These are phyloP conservation scores for Simplicillium aogashimaense DNA, from an alignment of 2,329 filamentous ascomycete genomes.

Conservation along the genomic window DNA sequence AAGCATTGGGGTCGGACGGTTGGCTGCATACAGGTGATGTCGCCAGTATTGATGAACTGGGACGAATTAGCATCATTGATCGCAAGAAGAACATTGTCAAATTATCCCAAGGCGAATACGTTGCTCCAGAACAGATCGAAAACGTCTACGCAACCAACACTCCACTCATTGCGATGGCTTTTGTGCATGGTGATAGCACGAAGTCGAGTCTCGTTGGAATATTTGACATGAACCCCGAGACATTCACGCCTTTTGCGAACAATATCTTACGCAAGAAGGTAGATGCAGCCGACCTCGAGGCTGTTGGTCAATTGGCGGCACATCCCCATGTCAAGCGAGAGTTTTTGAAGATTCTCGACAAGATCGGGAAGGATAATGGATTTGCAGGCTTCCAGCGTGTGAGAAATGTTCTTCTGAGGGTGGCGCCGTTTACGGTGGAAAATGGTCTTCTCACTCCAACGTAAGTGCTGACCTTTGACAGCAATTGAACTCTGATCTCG, in stretches of 20 bases:
- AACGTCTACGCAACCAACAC: constrained; percentile 83
- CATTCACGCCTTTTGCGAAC: constrained; percentile 72
- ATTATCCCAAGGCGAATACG: constrained; percentile 94
- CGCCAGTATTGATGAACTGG: constrained; percentile 70
- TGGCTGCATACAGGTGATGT: constrained; percentile 99
- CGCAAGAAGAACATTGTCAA: constrained; percentile 99
- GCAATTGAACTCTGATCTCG: too few species aligned
- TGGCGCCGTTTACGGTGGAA: constrained; percentile 89
- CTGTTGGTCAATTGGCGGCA: constrained; percentile 54
- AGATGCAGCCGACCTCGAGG: constrained; percentile 51
- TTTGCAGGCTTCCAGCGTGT: constrained; percentile 89
- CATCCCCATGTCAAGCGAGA: constrained; percentile 65
- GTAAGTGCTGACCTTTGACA: constrained; percentile 44
- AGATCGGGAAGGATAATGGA: constrained; percentile 71
- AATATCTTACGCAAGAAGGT: constrained; percentile 65
- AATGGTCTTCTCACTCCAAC: constrained; percentile 85
- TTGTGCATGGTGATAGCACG: constrained; percentile 81
- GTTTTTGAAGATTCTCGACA: constrained; percentile 69
- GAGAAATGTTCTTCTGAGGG: constrained; percentile 58
- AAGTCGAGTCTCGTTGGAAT: constrained; percentile 77
- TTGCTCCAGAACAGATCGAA: constrained; percentile 94
- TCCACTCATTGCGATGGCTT: constrained; percentile 68
- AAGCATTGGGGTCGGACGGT: constrained; percentile 74
- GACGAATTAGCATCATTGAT: constrained; percentile 88
- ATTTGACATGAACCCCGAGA: constrained; percentile 77